Evolutionary conservation across 768 basidiomycete genomes (phyloP).

Genomic region (Kwoniella botswanensis): DNA sequence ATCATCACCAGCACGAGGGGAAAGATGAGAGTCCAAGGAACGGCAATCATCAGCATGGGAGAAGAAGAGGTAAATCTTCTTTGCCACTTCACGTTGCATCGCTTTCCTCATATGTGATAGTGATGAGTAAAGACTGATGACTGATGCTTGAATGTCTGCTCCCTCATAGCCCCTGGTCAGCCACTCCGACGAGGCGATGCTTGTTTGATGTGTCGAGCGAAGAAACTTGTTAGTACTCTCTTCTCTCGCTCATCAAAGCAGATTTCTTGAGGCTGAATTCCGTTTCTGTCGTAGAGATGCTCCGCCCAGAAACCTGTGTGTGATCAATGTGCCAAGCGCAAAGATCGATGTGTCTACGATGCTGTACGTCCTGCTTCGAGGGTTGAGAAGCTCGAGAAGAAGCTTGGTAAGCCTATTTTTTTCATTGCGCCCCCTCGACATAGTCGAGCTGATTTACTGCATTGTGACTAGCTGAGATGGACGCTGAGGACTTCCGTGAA

Average conservation of each 20-base stretch:
- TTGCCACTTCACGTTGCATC: background rate
- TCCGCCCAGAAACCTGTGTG: constrained; percentile 43
- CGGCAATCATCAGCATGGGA: background rate
- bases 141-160: background rate
- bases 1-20: background rate
- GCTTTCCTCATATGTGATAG: background rate
- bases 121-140: background rate
- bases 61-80: background rate
- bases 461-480: constrained; percentile 36
- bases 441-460: background rate
- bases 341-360: constrained; percentile 48
- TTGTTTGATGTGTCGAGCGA: constrained; percentile 50
- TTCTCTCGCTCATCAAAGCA: background rate
- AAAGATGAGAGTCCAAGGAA: background rate
- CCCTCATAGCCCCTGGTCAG: constrained; percentile 20
- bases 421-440: background rate
- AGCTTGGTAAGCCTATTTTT: constrained; percentile 29
- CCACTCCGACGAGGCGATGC: constrained; percentile 45
- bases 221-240: constrained; percentile 39
- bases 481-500: constrained; percentile 29
- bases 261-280: background rate
- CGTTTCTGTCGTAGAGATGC: constrained; percentile 33
- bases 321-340: constrained; percentile 46
- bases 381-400: constrained; percentile 44
- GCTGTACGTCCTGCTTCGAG: constrained; percentile 45